Conservation (phyloP, 805 yeast genomes). For the Pichia pseudocactophila region DNA sequence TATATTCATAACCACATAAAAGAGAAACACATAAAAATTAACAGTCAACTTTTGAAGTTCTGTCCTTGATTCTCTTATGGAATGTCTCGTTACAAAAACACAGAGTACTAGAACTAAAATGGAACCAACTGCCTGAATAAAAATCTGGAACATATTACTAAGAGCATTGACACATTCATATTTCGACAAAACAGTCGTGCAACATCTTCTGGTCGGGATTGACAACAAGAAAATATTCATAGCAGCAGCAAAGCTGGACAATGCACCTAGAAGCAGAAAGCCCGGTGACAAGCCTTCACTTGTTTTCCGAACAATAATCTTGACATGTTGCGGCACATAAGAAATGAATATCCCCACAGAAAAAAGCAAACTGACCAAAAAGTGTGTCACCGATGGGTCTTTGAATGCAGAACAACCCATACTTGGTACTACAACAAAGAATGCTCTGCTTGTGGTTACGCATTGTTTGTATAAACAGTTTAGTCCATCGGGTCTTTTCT, state of each 20-base stretch:
- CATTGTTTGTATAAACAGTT: too few relatives aligned
- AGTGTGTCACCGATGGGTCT: constrained; percentile 42
- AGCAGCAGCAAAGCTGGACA: constrained; percentile 59
- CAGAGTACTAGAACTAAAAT: constrained; percentile 48
- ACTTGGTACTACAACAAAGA: too few relatives aligned
- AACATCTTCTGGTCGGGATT: constrained; percentile 54
- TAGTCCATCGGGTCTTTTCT: too few relatives aligned
- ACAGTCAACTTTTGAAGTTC: constrained; percentile 35
- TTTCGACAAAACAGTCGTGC: constrained; percentile 31
- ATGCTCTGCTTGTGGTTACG: too few relatives aligned
- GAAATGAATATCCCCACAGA: constrained; percentile 62
- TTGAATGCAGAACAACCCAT: constrained; percentile 28
- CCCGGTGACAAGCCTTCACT: constrained; percentile 75
- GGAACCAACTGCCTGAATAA: constrained; percentile 53
- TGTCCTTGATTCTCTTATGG: constrained; percentile 36
- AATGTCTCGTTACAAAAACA: constrained; percentile 36
- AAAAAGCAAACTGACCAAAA: constrained; percentile 41
- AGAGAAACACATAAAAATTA: constrained; percentile 34
- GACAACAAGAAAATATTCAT: constrained; percentile 59
- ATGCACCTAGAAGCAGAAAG: constrained; percentile 60
- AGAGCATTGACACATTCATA: constrained; percentile 63
- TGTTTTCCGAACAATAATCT: constrained; percentile 47
- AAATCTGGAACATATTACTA: constrained; percentile 58
- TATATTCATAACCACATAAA: constrained; percentile 29
- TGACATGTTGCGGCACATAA: constrained; percentile 66